These are phyloP conservation scores for Pleomassaria siparia DNA, from an alignment of 2,329 filamentous ascomycete species.

Conservation along the genomic window DNA sequence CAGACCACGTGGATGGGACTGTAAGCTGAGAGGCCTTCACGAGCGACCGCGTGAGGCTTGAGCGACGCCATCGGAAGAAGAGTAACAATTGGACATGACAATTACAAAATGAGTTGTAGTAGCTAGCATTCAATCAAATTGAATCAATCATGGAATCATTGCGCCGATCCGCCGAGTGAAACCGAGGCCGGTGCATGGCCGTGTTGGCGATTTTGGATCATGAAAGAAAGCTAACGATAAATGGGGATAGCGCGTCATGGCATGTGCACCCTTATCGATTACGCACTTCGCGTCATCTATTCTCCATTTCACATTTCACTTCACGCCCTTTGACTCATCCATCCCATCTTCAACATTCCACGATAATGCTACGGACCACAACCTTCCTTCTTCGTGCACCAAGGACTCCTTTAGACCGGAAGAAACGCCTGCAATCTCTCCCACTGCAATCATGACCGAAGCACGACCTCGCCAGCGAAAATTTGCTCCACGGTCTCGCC, in stretches of 20 bases:
- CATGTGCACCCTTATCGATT: background rate
- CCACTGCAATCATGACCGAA: slow-evolving; percentile 29
- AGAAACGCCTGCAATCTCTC: background rate
- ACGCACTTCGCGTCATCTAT: background rate
- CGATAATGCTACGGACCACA: background rate
- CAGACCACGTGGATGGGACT: slow-evolving; percentile 6
- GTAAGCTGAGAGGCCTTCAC: slow-evolving; percentile 2
- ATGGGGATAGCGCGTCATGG: background rate
- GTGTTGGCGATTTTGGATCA: background rate
- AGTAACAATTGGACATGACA: too few species aligned
- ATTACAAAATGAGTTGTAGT: too few species aligned
- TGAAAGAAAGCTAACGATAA: too few species aligned
- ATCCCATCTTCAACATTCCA: background rate
- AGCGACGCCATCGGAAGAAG: background rate
- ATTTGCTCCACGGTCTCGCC: slow-evolving; percentile 40
- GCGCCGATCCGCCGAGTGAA: background rate
- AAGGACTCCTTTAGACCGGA: background rate
- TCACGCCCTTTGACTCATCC: background rate
- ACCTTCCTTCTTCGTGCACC: background rate
- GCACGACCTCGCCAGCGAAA: slow-evolving; percentile 36
- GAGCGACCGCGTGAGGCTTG: background rate
- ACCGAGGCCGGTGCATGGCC: too few species aligned
- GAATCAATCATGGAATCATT: background rate
- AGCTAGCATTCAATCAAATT: too few species aligned
- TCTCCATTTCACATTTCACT: too few species aligned